phyloP scores from a whole-genome alignment of 768 basidiomycete species.

The Lentinula boryana region DNA sequence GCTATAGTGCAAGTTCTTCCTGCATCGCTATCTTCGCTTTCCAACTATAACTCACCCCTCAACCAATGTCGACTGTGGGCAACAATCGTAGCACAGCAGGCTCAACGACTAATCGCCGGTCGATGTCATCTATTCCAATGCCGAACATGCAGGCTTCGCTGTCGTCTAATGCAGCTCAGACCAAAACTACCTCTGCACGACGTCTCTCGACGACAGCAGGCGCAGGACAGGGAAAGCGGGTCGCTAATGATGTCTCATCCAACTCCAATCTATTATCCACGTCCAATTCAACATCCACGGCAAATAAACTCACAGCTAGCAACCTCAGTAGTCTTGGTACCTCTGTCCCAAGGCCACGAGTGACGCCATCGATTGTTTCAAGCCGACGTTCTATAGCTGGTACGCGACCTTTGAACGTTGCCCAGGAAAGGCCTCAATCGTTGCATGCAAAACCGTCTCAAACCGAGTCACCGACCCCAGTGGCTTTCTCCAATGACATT shows the following conservation, averaged over 20 bases:
- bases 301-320: neutral
- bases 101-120: neutral
- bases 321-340: neutral
- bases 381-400: conserved; percentile 1
- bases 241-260: neutral
- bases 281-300: neutral
- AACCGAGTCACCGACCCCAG: neutral
- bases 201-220: neutral
- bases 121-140: conserved; percentile 4
- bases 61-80: neutral
- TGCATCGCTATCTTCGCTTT: neutral
- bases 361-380: neutral
- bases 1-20: neutral
- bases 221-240: neutral
- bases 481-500: neutral
- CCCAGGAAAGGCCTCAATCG: neutral
- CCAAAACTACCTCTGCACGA: neutral
- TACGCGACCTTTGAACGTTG: neutral
- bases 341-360: neutral
- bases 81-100: neutral
- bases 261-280: neutral
- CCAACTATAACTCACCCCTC: neutral
- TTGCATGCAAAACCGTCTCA: neutral
- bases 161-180: neutral
- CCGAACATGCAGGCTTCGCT: neutral